Evolutionary conservation across 805 yeast genomes (phyloP).

Genomic region (Candida easanensis): DNA sequence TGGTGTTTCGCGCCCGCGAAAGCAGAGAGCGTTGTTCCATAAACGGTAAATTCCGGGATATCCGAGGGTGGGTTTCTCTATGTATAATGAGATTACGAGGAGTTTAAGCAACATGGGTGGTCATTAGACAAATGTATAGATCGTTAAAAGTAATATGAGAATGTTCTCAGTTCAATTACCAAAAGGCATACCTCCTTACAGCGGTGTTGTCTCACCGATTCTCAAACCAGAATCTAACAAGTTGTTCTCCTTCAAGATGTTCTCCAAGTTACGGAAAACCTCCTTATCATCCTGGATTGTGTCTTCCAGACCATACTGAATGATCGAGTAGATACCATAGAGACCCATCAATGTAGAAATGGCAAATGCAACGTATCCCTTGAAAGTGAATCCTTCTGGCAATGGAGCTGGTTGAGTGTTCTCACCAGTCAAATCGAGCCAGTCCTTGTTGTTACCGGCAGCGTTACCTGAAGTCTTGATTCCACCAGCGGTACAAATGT

Average conservation of each 20-base stretch:
- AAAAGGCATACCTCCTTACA: no score
- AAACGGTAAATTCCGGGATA: no score
- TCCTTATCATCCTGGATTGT: conserved; percentile 47
- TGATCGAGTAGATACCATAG: conserved; percentile 58
- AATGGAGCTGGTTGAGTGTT: conserved; percentile 57
- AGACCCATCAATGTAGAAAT: conserved; percentile 55
- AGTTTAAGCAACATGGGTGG: no score
- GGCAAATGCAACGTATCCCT: conserved; percentile 64
- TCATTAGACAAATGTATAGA: no score
- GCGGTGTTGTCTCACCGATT: conserved; percentile 12
- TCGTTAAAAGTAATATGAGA: no score
- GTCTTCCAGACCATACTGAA: conserved; percentile 65
- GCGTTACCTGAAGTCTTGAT: conserved; percentile 63
- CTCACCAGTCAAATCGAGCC: conserved; percentile 60
- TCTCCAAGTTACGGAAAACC: conserved; percentile 36
- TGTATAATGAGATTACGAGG: no score
- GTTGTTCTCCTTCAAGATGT: conserved; percentile 30
- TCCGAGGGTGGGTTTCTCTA: no score
- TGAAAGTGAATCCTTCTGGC: conserved; percentile 67
- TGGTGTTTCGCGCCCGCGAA: no score
- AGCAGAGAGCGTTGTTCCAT: no score
- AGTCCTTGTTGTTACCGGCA: conserved; percentile 54
- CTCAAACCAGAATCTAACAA: conserved; percentile 11
- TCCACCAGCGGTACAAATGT: conserved; percentile 45
- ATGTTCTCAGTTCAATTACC: no score